Evolutionary conservation across 805 yeast genomes (phyloP).

Genomic region (Dipodascopsis uninucleata): DNA sequence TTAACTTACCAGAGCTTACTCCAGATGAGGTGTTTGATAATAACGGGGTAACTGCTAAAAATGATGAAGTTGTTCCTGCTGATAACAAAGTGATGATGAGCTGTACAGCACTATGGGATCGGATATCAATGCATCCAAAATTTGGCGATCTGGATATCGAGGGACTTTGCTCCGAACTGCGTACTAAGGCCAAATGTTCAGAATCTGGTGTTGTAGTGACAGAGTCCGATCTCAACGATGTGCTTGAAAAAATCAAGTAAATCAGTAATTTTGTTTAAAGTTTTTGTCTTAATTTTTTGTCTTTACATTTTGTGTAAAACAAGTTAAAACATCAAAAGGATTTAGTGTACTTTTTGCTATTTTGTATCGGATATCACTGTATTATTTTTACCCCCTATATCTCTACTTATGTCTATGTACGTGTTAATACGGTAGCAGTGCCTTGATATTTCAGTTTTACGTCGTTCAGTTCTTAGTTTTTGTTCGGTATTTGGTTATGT

Average conservation of each 20-base stretch:
- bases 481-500: no score
- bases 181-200: constrained; percentile 90
- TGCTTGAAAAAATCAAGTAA: constrained; percentile 17
- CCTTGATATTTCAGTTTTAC: no score
- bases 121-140: constrained; percentile 89
- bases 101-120: constrained; percentile 95
- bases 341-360: no score
- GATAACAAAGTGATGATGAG: constrained; percentile 51
- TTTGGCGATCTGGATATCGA: constrained; percentile 92
- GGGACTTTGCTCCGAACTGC: constrained; percentile 84
- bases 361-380: no score
- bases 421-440: no score
- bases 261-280: no score
- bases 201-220: constrained; percentile 88
- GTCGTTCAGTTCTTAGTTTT: no score
- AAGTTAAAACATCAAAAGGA: no score
- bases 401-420: no score
- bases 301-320: no score
- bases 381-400: no score
- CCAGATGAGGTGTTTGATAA: constrained; percentile 36
- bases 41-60: constrained; percentile 21
- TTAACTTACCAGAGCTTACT: constrained; percentile 35
- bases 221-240: constrained; percentile 65
- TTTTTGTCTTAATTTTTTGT: no score
- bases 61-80: constrained; percentile 55